A percentile compares a stretch with the other conserved stretches of the same genome.
Conservation (phyloP, 176 grass and related monocot species). For the Carex pumila region DNA sequence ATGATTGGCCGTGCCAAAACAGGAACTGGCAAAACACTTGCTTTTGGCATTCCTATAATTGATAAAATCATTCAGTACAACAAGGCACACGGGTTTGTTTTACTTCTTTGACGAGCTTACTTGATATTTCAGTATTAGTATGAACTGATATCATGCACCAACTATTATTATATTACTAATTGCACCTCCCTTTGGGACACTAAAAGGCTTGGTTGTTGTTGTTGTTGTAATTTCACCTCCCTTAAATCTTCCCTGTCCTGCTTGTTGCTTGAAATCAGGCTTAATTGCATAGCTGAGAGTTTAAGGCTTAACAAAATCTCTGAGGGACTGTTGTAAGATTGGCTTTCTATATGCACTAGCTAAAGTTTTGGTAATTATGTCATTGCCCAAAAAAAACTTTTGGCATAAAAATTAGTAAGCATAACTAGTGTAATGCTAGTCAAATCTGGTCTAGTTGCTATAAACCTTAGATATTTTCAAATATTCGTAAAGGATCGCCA, state of each 20-base stretch:
- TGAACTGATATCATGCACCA: background rate
- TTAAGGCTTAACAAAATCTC: background rate
- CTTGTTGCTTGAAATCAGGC: background rate
- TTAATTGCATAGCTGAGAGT: background rate
- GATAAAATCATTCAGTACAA: slow-evolving; percentile 72
- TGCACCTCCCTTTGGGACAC: background rate
- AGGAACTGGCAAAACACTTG: slow-evolving; percentile 89
- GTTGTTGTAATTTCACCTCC: background rate
- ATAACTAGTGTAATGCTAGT: background rate
- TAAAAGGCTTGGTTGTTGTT: no score
- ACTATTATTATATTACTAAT: background rate
- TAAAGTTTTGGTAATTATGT: background rate
- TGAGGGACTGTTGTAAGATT: background rate
- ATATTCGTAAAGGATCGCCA: background rate
- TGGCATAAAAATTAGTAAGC: background rate
- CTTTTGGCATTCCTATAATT: slow-evolving; percentile 97
- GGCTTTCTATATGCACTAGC: background rate
- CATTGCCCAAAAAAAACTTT: background rate
- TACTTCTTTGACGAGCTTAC: background rate
- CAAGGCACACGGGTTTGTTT: slow-evolving; percentile 79
- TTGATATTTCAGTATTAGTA: background rate
- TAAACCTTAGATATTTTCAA: background rate
- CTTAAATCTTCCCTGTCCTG: background rate
- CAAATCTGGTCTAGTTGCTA: background rate
- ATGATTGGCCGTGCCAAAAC: slow-evolving; percentile 94